phyloP scores from a whole-genome alignment of 345 rosid genomes.

The Mercurialis annua region DNA sequence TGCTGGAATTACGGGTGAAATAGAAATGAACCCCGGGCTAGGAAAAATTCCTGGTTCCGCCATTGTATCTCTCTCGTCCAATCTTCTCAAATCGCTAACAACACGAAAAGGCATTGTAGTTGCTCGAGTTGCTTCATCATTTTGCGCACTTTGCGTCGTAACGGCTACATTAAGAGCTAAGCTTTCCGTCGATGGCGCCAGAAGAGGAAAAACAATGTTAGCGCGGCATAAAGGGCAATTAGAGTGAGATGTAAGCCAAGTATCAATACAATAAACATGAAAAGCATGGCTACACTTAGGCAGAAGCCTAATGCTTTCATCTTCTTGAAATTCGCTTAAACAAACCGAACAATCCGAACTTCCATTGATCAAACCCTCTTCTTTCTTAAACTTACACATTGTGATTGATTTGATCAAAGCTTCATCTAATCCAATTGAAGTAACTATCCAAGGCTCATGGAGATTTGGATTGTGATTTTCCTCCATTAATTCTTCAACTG shows the following conservation, averaged over 20 bases:
- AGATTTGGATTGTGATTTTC: slow-evolving; percentile 38
- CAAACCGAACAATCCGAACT: slow-evolving; percentile 87
- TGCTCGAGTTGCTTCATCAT: slow-evolving; percentile 22
- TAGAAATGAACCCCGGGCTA: too few species aligned
- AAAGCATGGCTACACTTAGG: slow-evolving; percentile 86
- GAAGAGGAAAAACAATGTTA: slow-evolving; percentile 40
- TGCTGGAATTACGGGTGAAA: too few species aligned
- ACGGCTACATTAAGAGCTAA: neutral
- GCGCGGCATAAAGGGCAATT: slow-evolving; percentile 91
- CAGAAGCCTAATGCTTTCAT: slow-evolving; percentile 68
- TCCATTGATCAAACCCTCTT: slow-evolving; percentile 45
- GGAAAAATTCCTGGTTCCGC: too few species aligned
- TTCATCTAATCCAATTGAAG: slow-evolving; percentile 61
- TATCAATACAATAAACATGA: slow-evolving; percentile 81
- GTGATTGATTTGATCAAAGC: slow-evolving; percentile 69
- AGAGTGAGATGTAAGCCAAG: slow-evolving; percentile 82
- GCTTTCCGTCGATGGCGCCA: slow-evolving; percentile 27
- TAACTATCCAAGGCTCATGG: slow-evolving; percentile 57
- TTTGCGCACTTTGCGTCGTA: neutral
- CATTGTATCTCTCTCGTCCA: slow-evolving; percentile 31
- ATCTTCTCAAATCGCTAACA: slow-evolving; percentile 35
- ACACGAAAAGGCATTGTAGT: slow-evolving; percentile 29
- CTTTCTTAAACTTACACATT: slow-evolving; percentile 53
- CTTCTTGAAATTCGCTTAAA: slow-evolving; percentile 76
- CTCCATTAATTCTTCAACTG: slow-evolving; percentile 28